Conservation (phyloP, 768 basidiomycete genomes). For the Pulveroboletus ravenelii region DNA sequence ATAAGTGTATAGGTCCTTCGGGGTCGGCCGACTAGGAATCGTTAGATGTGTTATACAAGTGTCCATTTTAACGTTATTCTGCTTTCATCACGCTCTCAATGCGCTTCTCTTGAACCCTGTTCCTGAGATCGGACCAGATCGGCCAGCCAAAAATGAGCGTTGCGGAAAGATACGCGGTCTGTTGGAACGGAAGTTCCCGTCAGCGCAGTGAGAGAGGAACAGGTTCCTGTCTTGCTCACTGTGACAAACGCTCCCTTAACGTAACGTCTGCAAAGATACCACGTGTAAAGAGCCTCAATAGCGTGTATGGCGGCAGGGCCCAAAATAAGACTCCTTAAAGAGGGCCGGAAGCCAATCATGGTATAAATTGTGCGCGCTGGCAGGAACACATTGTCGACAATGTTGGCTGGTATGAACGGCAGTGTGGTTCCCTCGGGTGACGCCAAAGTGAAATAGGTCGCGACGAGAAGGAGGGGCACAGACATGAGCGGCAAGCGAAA, state of each 20-base stretch:
- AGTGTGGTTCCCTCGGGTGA: slow-evolving; percentile 19
- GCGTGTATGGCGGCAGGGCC: slow-evolving; percentile 9
- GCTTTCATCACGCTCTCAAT: slow-evolving; percentile 82
- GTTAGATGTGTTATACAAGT: no score
- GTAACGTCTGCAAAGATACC: slow-evolving; percentile 29
- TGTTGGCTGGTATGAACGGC: slow-evolving; percentile 11
- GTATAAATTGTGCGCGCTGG: slow-evolving; percentile 18
- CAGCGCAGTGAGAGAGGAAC: neutral
- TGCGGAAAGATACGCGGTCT: slow-evolving; percentile 52
- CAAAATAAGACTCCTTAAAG: slow-evolving; percentile 8
- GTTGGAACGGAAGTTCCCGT: neutral
- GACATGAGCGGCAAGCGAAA: slow-evolving; percentile 45
- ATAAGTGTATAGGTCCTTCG: no score
- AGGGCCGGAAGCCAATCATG: slow-evolving; percentile 16
- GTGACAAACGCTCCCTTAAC: slow-evolving; percentile 16
- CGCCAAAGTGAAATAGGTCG: slow-evolving; percentile 15
- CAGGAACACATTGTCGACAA: slow-evolving; percentile 12
- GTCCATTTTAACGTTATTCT: slow-evolving; percentile 31
- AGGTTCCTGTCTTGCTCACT: slow-evolving; percentile 9
- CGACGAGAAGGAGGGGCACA: slow-evolving; percentile 13
- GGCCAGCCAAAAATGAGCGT: slow-evolving; percentile 55
- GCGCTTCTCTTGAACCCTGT: slow-evolving; percentile 58
- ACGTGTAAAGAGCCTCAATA: slow-evolving; percentile 27
- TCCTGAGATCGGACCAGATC: slow-evolving; percentile 48
- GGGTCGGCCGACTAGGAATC: no score